Conservation (phyloP, 345 rosid genomes). For the Salix viminalis region DNA sequence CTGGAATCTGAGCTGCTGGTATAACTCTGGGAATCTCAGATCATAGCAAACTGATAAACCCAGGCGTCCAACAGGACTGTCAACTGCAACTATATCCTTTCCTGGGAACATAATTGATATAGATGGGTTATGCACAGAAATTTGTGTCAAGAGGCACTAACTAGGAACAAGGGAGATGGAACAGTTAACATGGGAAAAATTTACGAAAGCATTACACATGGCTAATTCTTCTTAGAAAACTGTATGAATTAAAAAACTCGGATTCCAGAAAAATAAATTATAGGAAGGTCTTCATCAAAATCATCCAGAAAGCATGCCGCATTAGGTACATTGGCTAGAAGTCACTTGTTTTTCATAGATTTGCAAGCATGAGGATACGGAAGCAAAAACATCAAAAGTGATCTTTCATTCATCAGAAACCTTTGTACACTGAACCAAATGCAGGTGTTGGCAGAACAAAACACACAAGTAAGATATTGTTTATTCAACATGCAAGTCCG, state of each 20-base stretch:
- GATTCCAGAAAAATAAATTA: neutral
- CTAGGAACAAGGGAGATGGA: neutral
- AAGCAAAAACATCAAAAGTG: neutral
- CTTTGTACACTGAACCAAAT: neutral
- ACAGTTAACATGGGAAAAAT: neutral
- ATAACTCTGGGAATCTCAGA: slow-evolving; percentile 84
- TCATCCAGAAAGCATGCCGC: neutral
- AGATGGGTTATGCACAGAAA: slow-evolving; percentile 3
- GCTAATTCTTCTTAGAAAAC: neutral
- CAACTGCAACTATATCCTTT: slow-evolving; percentile 59
- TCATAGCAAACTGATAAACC: slow-evolving; percentile 89
- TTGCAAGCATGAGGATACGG: neutral
- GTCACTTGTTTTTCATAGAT: neutral
- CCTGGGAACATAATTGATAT: slow-evolving; percentile 36
- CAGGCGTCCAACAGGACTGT: slow-evolving; percentile 78
- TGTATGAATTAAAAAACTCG: neutral
- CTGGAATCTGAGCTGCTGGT: slow-evolving; percentile 78
- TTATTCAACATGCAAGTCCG: neutral
- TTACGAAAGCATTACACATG: neutral
- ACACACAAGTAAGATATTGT: neutral
- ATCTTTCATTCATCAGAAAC: neutral
- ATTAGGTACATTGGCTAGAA: neutral
- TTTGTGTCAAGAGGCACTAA: neutral
- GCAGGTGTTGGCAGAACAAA: slow-evolving; percentile 1
- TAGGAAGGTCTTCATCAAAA: neutral